Base-by-base conservation (phyloP, 1,284 basidiomycete genomes). In the Taiwanofungus camphoratus region DNA sequence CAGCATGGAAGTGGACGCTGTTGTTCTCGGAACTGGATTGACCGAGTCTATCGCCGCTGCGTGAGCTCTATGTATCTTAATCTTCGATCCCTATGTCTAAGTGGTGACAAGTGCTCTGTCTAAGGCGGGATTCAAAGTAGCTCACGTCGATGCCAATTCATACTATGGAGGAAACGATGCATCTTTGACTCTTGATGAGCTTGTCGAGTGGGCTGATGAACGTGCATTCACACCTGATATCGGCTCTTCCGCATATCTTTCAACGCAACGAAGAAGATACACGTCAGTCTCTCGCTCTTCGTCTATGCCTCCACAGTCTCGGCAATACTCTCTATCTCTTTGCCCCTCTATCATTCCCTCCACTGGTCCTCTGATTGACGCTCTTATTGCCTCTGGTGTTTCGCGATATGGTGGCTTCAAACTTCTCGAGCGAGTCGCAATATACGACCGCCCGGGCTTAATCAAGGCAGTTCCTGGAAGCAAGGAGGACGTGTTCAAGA, bases 401-500 rank as follows among this genome's bases (percentile, higher is more conserved):
- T 78, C 91, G 7, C 82, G 85, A 42, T 98, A 99, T 57, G 88
- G 92, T 23, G 86, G 84, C 3, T 98, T 96, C 62, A 82, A 87
- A 39, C 72, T 97, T 1, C 70, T 98, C n/a, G 89, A 92, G 42
- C 74, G 75, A 6, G 72, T 92, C 8, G 77, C 71, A 8, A 67
- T 93, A 15, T 86, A 78, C 53, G 64, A 75, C 38, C 48, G 48
- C 11, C 56, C 64, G 2, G 58, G 66, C 11, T 67, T 65, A 5
- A 67, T 86, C 29, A 76, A 75, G 52, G 72, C 67, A 36, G 94
- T 98, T 0, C 95, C 95, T 0, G 82, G 84, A 21, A 89, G 81
- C 66, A 98, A 97, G 62, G 92, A 95, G 63, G 89, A 92, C 48
- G 79, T 99, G 18, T 97, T 99, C 75, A 92, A 88, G 66, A 84